Conservation (phyloP, 495 filamentous ascomycete species). For the Elaphomyces granulatus region DNA sequence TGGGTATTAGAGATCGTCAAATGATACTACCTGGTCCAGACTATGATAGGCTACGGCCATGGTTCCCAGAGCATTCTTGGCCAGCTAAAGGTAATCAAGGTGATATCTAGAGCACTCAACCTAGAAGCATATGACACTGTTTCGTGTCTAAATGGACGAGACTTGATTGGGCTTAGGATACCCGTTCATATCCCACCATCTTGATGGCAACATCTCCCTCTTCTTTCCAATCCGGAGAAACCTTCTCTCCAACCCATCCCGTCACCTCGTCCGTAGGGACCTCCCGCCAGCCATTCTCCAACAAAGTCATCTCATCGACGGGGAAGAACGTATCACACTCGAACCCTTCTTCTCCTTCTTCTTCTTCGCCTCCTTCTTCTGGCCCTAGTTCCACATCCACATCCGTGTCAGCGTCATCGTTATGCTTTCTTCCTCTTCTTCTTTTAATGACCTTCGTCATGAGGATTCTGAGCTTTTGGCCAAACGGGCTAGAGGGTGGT, state of each 20-base stretch:
- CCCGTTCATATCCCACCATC: constrained; percentile 33
- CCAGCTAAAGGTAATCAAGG: no score
- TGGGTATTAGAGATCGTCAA: no score
- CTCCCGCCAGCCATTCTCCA: constrained; percentile 23
- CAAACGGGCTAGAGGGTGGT: not conserved
- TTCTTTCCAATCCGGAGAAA: constrained; percentile 24
- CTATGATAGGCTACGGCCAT: no score
- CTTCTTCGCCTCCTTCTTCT: constrained; percentile 11
- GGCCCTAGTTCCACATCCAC: no score
- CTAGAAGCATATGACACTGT: no score
- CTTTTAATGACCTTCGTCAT: constrained; percentile 27
- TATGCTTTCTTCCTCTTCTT: not conserved
- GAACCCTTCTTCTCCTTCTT: constrained; percentile 37
- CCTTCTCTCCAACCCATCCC: constrained; percentile 32
- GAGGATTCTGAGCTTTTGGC: constrained; percentile 21
- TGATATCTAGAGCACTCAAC: no score
- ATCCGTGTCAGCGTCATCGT: no score
- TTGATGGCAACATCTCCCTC: constrained; percentile 29
- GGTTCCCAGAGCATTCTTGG: no score
- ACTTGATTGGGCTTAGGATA: no score
- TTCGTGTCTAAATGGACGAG: no score
- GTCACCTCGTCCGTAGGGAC: constrained; percentile 24
- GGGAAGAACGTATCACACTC: constrained; percentile 89
- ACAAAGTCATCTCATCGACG: constrained; percentile 17
- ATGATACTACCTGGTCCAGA: no score